A percentile compares a stretch with the other conserved stretches of the same genome.
These are phyloP conservation scores for Datura wrightii DNA, from an alignment of 257 asterid species.

Conservation along the genomic window DNA sequence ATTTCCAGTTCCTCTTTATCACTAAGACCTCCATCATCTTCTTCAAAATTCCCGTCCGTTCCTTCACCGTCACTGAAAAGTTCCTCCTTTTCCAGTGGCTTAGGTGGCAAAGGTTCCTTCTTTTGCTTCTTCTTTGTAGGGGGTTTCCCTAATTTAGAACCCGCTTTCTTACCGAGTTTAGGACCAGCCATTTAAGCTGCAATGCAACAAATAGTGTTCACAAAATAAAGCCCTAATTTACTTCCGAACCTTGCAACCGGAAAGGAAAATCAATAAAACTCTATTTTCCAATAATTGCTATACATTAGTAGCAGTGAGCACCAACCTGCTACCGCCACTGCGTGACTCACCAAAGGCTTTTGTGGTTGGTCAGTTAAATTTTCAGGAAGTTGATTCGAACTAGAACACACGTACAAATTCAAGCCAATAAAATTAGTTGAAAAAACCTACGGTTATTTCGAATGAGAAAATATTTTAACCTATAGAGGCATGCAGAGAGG, in stretches of 20 bases:
- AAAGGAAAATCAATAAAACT: neutral
- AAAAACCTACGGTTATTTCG: neutral
- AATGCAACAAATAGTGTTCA: neutral
- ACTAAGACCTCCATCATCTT: constrained; percentile 32
- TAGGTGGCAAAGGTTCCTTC: constrained; percentile 37
- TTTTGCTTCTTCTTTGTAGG: constrained; percentile 73
- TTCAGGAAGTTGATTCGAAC: too few relatives aligned
- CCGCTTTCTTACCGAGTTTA: constrained; percentile 46
- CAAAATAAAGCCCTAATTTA: neutral
- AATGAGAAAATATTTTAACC: neutral
- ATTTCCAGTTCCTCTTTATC: constrained; percentile 52
- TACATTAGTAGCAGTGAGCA: neutral
- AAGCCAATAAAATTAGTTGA: neutral
- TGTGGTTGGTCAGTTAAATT: neutral
- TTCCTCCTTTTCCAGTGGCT: constrained; percentile 48
- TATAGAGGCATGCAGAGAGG: neutral
- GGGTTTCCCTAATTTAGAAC: constrained; percentile 37
- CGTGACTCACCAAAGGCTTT: neutral
- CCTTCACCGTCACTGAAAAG: constrained; percentile 58
- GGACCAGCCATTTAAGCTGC: constrained; percentile 65
- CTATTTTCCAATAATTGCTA: neutral
- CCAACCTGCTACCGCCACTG: neutral
- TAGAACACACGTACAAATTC: too few relatives aligned
- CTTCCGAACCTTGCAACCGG: neutral
- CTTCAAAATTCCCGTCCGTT: constrained; percentile 45